phyloP scores from a whole-genome alignment of 371 early-diverging fungal species.

The Zychaea mexicana region DNA sequence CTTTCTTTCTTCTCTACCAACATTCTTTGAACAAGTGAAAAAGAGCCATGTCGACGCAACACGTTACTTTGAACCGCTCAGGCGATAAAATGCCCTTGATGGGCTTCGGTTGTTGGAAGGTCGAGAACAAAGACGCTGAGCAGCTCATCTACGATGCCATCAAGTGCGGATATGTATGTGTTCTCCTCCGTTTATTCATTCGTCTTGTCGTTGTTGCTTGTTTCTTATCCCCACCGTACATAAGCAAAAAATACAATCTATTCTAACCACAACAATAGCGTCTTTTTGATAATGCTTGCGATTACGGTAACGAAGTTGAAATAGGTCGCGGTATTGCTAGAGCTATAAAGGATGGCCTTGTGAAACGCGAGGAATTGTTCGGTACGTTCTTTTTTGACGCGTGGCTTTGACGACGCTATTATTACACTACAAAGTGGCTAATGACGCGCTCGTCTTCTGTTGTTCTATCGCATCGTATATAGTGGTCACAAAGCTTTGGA shows the following conservation, averaged over 20 bases:
- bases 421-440: too few species aligned
- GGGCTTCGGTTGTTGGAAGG: slow-evolving; percentile 38
- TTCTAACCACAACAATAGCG: slow-evolving; percentile 7
- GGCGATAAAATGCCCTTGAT: slow-evolving; percentile 37
- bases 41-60: slow-evolving; percentile 7
- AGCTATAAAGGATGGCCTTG: slow-evolving; percentile 48
- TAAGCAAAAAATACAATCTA: not conserved
- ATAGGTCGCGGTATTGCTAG: slow-evolving; percentile 58
- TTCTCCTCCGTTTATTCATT: too few species aligned
- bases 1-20: not conserved
- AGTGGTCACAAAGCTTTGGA: slow-evolving; percentile 76
- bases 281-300: slow-evolving; percentile 32
- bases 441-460: too few species aligned
- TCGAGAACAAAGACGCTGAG: slow-evolving; percentile 19
- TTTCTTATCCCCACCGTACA: too few species aligned
- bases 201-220: not conserved
- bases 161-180: slow-evolving; percentile 34
- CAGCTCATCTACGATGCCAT: slow-evolving; percentile 41
- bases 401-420: too few species aligned
- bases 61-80: slow-evolving; percentile 21
- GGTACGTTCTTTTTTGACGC: slow-evolving; percentile 20
- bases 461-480: too few species aligned
- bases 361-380: slow-evolving; percentile 54
- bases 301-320: slow-evolving; percentile 66
- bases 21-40: not conserved